A percentile compares a stretch with the other conserved stretches of the same genome.
These are phyloP conservation scores for Coriaria nepalensis DNA, from an alignment of 306 rosid species.

Conservation along the genomic window DNA sequence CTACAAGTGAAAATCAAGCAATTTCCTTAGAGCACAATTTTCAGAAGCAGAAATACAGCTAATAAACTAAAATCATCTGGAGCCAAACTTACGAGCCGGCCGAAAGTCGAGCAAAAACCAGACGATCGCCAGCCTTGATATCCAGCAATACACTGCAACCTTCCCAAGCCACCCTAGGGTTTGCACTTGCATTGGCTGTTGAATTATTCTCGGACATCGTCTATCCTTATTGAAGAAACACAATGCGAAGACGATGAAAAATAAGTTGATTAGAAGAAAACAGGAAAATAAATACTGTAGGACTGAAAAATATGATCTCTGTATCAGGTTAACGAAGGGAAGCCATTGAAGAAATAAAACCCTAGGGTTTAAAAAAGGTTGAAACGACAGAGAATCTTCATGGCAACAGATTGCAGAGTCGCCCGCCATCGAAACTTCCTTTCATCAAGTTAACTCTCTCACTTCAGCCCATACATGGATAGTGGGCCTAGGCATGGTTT, in stretches of 20 bases:
- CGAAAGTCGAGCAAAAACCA: conserved; percentile 83
- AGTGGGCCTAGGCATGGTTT: too few relatives aligned
- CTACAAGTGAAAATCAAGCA: conserved; percentile 24
- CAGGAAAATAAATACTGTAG: too few relatives aligned
- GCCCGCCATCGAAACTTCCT: too few relatives aligned
- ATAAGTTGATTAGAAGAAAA: too few relatives aligned
- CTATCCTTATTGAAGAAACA: conserved; percentile 13
- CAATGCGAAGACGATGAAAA: conserved; percentile 1
- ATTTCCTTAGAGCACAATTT: neutral
- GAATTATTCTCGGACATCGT: conserved; percentile 18
- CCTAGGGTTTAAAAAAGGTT: too few relatives aligned
- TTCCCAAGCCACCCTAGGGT: conserved; percentile 55
- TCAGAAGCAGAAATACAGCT: neutral
- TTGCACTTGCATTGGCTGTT: conserved; percentile 8
- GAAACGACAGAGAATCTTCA: too few relatives aligned
- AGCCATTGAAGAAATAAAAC: too few relatives aligned
- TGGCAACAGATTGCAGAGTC: too few relatives aligned
- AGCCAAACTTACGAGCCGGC: conserved; percentile 43
- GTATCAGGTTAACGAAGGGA: too few relatives aligned
- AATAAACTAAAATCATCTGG: neutral
- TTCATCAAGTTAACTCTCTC: too few relatives aligned
- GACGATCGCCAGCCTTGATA: conserved; percentile 82
- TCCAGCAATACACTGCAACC: conserved; percentile 95
- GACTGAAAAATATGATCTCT: too few relatives aligned
- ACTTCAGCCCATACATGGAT: too few relatives aligned